Conservation (phyloP, 2,329 filamentous ascomycete genomes). For the Furcasterigmium furcatum region DNA sequence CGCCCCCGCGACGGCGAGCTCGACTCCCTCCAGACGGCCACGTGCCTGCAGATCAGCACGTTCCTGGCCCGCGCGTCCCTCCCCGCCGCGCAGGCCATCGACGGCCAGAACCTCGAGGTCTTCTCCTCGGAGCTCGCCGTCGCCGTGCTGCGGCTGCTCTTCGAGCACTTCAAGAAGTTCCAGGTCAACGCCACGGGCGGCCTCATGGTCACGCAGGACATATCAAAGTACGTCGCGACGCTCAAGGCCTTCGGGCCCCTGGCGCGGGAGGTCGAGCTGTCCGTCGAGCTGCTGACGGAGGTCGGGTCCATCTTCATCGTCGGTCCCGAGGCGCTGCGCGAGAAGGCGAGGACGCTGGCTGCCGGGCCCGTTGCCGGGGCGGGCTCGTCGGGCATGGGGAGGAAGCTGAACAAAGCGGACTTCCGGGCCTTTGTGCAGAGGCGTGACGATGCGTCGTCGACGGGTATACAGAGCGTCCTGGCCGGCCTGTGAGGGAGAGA, state of each 20-base stretch:
- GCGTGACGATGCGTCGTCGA: constrained; percentile 77
- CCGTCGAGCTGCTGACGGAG: constrained; percentile 84
- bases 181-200: constrained; percentile 89
- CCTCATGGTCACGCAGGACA: constrained; percentile 93
- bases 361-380: constrained; percentile 22
- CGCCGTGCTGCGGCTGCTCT: constrained; percentile 71
- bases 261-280: constrained; percentile 61
- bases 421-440: constrained; percentile 82
- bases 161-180: constrained; percentile 94
- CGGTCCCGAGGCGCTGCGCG: constrained; percentile 71
- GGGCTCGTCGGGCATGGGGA: constrained; percentile 35
- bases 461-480: constrained; percentile 80
- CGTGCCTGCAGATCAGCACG: constrained; percentile 75
- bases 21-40: constrained; percentile 80
- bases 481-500: constrained; percentile 48
- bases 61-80: constrained; percentile 71
- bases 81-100: constrained; percentile 65
- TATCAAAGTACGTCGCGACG: constrained; percentile 86
- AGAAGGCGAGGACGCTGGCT: constrained; percentile 61
- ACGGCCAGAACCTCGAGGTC: constrained; percentile 77
- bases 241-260: constrained; percentile 75
- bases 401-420: constrained; percentile 62
- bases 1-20: constrained; percentile 78
- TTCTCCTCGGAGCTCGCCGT: constrained; percentile 83
- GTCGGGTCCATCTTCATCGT: constrained; percentile 96